Percentiles rank a stretch among this genome's conserved stretches.
These are phyloP conservation scores for Diutina neorugosa DNA, from an alignment of 1,139 yeast species.

Conservation along the genomic window DNA sequence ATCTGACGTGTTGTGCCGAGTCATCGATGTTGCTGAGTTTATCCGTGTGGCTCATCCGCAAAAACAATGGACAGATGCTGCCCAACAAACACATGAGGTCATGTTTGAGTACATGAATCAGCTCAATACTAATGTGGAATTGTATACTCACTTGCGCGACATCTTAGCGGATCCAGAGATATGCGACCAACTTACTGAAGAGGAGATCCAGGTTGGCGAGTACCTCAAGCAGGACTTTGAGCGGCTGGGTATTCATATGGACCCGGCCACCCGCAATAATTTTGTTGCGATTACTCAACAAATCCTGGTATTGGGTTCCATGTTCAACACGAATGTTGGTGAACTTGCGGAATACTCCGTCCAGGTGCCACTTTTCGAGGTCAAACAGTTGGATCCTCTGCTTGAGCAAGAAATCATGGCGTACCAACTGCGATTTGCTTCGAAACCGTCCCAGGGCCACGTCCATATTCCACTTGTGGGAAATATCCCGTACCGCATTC, in stretches of 20 bases:
- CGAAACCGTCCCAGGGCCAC: conserved; percentile 9
- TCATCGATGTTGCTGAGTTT: conserved; percentile 89
- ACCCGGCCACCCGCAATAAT: conserved; percentile 47
- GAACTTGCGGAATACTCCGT: conserved; percentile 28
- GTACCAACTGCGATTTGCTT: conserved; percentile 13
- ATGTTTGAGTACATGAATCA: conserved; percentile 93
- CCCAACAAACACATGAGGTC: conserved; percentile 79
- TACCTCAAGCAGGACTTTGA: conserved; percentile 77
- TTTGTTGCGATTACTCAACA: conserved; percentile 75
- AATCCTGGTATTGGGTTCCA: conserved; percentile 74
- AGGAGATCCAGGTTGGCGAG: conserved; percentile 75
- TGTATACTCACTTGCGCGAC: conserved; percentile 46
- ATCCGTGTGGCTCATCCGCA: conserved; percentile 83
- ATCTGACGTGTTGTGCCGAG: conserved; percentile 83
- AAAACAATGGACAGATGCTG: conserved; percentile 57
- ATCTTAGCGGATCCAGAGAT: conserved; percentile 38
- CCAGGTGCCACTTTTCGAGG: conserved; percentile 20
- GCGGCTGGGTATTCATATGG: conserved; percentile 83
- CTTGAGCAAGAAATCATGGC: conserved; percentile 18
- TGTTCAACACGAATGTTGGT: conserved; percentile 50
- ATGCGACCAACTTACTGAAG: conserved; percentile 33
- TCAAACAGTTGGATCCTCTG: conserved; percentile 14
- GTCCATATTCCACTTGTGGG: conserved; percentile 57
- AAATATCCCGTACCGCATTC: conserved; percentile 50
- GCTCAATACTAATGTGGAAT: conserved; percentile 70